Base-by-base conservation (phyloP, 73 alveolate genomes). In the Paramecium caudatum region DNA sequence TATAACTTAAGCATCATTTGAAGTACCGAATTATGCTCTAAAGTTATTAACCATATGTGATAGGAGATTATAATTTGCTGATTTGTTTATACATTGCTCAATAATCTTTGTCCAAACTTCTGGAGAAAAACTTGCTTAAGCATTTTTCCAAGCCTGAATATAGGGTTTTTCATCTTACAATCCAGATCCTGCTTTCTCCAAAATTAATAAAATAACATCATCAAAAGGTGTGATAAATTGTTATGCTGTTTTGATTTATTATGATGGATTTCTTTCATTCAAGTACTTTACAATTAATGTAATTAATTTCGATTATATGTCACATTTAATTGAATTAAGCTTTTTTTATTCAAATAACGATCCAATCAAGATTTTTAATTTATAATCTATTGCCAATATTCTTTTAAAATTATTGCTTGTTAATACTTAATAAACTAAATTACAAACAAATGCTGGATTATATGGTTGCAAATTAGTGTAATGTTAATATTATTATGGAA, bases 161-260 rank as follows among this genome's bases (percentile, higher is more conserved):
- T 74, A 74, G 12, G 68, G 68, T 74, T 45, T 74, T 17, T 74
- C 88, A 41, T 74, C 47, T 8, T 15, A 19, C 30, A 74, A 74
- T 39, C 88, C 88, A 9, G 62, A 45, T 15, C 88, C 88, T 36
- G 88, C 88, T 21, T 43, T 74, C 46, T 74, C 88, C 88, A 74
- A 41, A 41, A 74, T 37, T 74, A 39, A 74, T 47, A 74, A 17
- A 12, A 74, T 27, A 15, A 74, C 32, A 5, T 10, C 7, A 74
- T 74, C 69, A 74, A 74, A 74, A 10, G 36, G 45, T 17, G 88
- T 74, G 1, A 30, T 37, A 21, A 27, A 74, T 39, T 74, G 47
- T 39, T 9, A 19, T 9, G 88, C 43, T 37, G 88, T 21, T 39
- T 21, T 45, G 16, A 37, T 7, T 12, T 74, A 15, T 1, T 13